phyloP scores from a whole-genome alignment of 768 basidiomycete genomes.

The Russula brevipes region DNA sequence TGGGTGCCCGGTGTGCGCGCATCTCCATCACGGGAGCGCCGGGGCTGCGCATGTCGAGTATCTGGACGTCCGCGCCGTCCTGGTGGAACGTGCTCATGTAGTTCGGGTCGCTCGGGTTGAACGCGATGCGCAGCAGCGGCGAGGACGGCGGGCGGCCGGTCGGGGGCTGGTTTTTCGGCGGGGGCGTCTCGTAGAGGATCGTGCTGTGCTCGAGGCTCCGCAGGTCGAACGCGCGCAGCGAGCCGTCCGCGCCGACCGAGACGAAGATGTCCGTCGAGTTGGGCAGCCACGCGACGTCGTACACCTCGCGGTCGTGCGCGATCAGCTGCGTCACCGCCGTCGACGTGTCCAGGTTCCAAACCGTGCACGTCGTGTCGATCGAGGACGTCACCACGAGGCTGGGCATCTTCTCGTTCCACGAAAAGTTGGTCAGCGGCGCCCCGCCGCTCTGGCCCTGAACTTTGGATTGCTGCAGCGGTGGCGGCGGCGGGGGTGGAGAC shows the following conservation, averaged over 20 bases:
- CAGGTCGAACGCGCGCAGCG: conserved; percentile 92
- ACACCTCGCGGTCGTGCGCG: conserved; percentile 93
- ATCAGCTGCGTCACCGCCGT: conserved; percentile 96
- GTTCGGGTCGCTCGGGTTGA: conserved; percentile 87
- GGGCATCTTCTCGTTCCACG: conserved; percentile 93
- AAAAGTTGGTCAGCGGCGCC: conserved; percentile 93
- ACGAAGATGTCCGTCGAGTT: conserved; percentile 95
- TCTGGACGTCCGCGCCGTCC: conserved; percentile 84
- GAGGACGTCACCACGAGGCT: conserved; percentile 93
- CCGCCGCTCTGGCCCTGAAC: conserved; percentile 76
- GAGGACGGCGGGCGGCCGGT: conserved; percentile 70
- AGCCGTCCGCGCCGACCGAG: conserved; percentile 96
- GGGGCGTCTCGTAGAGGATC: conserved; percentile 91
- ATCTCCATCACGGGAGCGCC: conserved; percentile 94
- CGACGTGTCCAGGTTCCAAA: conserved; percentile 96
- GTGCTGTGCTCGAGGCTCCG: conserved; percentile 97
- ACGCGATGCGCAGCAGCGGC: conserved; percentile 79
- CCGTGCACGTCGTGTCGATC: conserved; percentile 97
- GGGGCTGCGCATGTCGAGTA: conserved; percentile 95
- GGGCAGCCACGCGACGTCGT: conserved; percentile 98
- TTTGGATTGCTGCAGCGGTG: conserved; percentile 75
- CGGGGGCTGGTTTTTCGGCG: conserved; percentile 64
- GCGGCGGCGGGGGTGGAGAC: neutral
- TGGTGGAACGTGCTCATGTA: conserved; percentile 98
- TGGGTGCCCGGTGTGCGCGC: conserved; percentile 70